Percentiles rank a stretch among this genome's conserved stretches.
phyloP scores from a whole-genome alignment of 139 green algal species.

The Picochlorum sp. region DNA sequence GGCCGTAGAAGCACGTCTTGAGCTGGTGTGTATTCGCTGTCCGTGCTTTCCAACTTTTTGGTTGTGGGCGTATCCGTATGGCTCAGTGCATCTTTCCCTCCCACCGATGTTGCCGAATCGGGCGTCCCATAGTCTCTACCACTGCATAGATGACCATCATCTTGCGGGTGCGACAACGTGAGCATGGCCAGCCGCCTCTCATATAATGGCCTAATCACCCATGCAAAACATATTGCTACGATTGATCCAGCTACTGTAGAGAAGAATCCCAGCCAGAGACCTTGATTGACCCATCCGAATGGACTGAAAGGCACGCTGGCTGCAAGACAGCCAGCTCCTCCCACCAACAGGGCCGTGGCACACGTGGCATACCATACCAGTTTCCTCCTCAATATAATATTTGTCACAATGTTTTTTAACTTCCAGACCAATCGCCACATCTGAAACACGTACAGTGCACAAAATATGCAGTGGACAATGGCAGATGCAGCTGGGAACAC shows the following conservation, averaged over 20 bases:
- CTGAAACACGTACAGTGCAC: slow-evolving; percentile 1
- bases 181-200: background rate
- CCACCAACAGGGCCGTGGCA: slow-evolving; percentile 2
- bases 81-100: no score
- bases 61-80: no score
- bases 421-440: slow-evolving; percentile 6
- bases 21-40: no score
- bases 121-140: no score
- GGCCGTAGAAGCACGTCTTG: no score
- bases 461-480: slow-evolving; percentile 12
- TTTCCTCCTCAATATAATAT: slow-evolving; percentile 11
- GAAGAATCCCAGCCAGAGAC: slow-evolving; percentile 24
- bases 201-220: background rate
- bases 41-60: no score
- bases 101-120: no score
- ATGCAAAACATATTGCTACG: background rate
- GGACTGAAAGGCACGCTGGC: slow-evolving; percentile 11
- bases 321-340: slow-evolving; percentile 9
- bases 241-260: background rate
- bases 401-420: slow-evolving; percentile 11
- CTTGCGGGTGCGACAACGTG: no score
- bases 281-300: slow-evolving; percentile 33
- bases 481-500: slow-evolving; percentile 21
- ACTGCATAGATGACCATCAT: no score
- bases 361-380: slow-evolving; percentile 8